Evolutionary conservation across 495 filamentous ascomycete genomes (phyloP), one percentile per base, ranked within the genome.

Genomic region (Chaetomidium leptoderma): DNA sequence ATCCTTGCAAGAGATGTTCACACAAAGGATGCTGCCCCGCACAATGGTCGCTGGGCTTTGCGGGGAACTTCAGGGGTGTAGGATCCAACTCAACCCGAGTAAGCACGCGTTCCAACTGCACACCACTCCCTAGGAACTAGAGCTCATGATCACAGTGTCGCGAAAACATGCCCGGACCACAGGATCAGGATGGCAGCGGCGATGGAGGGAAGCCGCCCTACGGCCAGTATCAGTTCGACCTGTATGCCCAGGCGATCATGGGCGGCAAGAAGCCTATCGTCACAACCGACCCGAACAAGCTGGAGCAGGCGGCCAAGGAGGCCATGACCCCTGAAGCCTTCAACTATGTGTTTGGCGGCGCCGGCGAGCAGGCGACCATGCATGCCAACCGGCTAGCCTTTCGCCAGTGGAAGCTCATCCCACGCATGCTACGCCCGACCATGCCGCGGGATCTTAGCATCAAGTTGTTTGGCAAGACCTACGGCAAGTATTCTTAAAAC

Each of bases 311-410:
- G 60, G 84, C 83, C 16, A 72, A 69, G 45, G 71, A 76, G 47
- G 66, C 68, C 37, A 71, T 86, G 60, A 67, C 70, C 23, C 65
- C 66, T 2, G 74, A 77, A 23, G 71, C 77, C 14, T 86, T 74
- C 67, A 81, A 83, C 59, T 88, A 86, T 71, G 77, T 85, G 14
- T 73, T 79, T 24, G 83, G 84, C n/a, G 83, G 83, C 16, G 85
- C 84, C 11, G 84, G 85, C 9, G 82, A 86, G 63, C 76, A 78
- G 59, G 76, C 81, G 2, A 88, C 84, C 0, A 82, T 86, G 81
- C 79, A 84, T 53, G 80, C 81, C 43, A 88, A 87, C 65, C 76
- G 83, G 3, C 66, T 84, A 26, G 82, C 83, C 10, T 86, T 88
- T 65, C 72, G 81, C 13, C 82, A 86, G 62, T 86, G 83, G 83